Conservation (phyloP, 805 yeast genomes). For the Saccharomycopsis fermentans region DNA sequence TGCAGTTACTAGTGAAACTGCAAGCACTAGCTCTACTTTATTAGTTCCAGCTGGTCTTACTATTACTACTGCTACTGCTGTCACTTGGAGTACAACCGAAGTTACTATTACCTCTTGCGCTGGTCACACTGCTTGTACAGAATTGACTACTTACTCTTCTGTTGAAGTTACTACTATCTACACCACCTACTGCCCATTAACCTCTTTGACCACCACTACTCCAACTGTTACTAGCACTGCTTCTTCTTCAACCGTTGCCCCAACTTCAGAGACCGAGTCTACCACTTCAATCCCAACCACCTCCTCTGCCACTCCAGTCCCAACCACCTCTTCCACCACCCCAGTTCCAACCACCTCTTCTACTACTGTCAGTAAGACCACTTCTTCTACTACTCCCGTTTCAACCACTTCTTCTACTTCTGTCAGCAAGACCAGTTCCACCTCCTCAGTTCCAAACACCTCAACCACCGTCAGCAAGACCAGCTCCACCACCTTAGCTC, state of each 20-base stretch:
- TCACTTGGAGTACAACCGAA: slow-evolving; percentile 6
- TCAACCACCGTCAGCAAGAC: slow-evolving; percentile 1
- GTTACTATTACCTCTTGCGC: slow-evolving; percentile 17
- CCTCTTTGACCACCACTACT: slow-evolving; percentile 1
- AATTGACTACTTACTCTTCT: slow-evolving; percentile 4
- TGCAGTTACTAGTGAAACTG: neutral
- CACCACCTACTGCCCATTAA: slow-evolving; percentile 17
- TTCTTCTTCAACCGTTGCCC: slow-evolving; percentile 5
- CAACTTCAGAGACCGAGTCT: neutral
- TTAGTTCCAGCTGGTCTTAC: slow-evolving; percentile 3
- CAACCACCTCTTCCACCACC: slow-evolving; percentile 4
- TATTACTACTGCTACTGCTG: slow-evolving; percentile 4
- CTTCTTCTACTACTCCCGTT: neutral
- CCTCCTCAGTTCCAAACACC: slow-evolving; percentile 6
- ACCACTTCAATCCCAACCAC: neutral
- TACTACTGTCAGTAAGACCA: slow-evolving; percentile 1
- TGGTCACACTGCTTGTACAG: slow-evolving; percentile 7
- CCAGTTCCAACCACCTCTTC: slow-evolving; percentile 7
- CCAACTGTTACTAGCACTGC: slow-evolving; percentile 1
- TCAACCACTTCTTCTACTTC: neutral
- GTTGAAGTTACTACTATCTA: slow-evolving; percentile 6
- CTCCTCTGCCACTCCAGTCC: slow-evolving; percentile 1
- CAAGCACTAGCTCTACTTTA: neutral
- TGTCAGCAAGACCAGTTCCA: too few species aligned
- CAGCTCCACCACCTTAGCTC: too few species aligned